These are phyloP conservation scores for Aquilaria malaccensis DNA, from an alignment of 345 rosid species.

Conservation along the genomic window DNA sequence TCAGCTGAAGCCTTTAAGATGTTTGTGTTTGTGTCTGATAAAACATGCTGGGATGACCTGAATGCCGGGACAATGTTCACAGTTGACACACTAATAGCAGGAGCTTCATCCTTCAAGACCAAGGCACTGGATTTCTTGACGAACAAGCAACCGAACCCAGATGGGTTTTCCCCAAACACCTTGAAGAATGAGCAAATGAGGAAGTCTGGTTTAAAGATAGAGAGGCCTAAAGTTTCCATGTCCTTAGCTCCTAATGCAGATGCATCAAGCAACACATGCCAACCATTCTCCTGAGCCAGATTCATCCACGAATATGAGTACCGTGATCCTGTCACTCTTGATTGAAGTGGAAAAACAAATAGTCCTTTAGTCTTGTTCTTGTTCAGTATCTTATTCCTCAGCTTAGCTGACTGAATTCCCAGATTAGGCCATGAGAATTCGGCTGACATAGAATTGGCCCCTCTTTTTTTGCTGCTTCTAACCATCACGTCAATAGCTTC, in stretches of 20 bases:
- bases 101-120: conserved; percentile 27
- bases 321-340: conserved; percentile 59
- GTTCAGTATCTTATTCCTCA: conserved; percentile 37
- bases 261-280: conserved; percentile 86
- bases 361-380: conserved; percentile 40
- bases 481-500: conserved; percentile 60
- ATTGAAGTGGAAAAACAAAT: conserved; percentile 79
- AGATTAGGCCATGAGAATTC: conserved; percentile 68
- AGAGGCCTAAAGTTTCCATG: conserved; percentile 88
- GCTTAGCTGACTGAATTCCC: conserved; percentile 33
- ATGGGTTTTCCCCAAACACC: conserved; percentile 64
- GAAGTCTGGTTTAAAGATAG: conserved; percentile 74
- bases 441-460: conserved; percentile 43
- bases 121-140: conserved; percentile 49
- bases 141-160: conserved; percentile 74
- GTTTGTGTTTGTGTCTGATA: too few species aligned
- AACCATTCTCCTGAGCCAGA: conserved; percentile 59
- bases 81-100: conserved; percentile 24
- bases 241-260: conserved; percentile 66
- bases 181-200: conserved; percentile 69
- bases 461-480: conserved; percentile 50
- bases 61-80: conserved; percentile 26
- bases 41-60: not conserved
- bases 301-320: conserved; percentile 86
- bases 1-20: conserved; percentile 6